Conservation (phyloP, 1,139 yeast species). For the Lipomyces yarrowii region DNA sequence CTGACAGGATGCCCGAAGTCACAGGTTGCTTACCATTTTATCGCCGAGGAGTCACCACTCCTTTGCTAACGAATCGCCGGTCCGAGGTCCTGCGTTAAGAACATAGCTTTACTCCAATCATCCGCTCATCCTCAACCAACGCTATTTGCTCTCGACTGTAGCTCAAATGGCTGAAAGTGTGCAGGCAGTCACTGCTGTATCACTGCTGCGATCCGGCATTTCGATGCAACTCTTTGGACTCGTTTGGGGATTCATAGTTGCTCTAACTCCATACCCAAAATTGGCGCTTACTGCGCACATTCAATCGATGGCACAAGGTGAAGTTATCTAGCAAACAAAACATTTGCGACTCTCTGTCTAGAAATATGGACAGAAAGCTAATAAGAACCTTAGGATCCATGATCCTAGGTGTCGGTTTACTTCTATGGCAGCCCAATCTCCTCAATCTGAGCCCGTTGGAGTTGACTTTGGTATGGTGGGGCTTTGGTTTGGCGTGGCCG, state of each 20-base stretch:
- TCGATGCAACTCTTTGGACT: conserved; percentile 4
- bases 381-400: not conserved
- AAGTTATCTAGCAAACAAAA: not conserved
- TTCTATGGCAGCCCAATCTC: conserved; percentile 1
- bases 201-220: not conserved
- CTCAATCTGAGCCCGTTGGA: not conserved
- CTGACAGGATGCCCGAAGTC: too few relatives aligned
- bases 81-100: too few relatives aligned
- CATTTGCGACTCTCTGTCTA: not conserved
- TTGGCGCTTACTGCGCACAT: conserved; percentile 3
- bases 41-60: too few relatives aligned
- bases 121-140: not conserved
- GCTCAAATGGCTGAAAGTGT: not conserved
- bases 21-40: too few relatives aligned
- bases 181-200: not conserved
- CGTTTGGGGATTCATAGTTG: not conserved
- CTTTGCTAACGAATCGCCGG: too few relatives aligned
- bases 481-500: not conserved
- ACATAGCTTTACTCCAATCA: too few relatives aligned
- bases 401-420: not conserved
- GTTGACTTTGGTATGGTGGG: not conserved
- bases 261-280: not conserved
- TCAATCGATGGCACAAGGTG: conserved; percentile 3
- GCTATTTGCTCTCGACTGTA: not conserved
- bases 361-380: not conserved